Base-by-base conservation (phyloP, 2,329 filamentous ascomycete genomes). In the Fusarium nanum region DNA sequence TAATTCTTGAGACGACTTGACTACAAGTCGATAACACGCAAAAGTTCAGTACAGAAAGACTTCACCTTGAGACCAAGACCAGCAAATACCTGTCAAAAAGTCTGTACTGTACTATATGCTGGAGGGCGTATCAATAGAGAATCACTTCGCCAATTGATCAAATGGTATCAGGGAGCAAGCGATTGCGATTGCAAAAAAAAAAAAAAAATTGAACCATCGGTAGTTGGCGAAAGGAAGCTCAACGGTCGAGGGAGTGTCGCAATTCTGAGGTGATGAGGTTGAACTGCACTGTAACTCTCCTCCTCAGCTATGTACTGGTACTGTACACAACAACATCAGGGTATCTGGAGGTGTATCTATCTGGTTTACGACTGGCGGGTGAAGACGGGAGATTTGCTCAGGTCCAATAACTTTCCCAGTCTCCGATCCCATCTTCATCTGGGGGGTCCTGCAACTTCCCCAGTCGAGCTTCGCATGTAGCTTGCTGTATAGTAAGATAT, bases 41-140 rank as follows among this genome's bases (percentile, higher is more conserved):
- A 66, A 66, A 16, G 54, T 46, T n/a, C 22, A 28, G 42, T 45
- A 45, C 11, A 50, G 42, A 37, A 37, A 37, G 34, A 37, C 34
- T n/a, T 37, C 10, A n/a, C 10, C 18, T n/a, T 37, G 18, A 59
- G 23, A 18, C 6, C 32, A 34, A 46, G 56, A 37, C 28, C 45
- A 28, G 30, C 16, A 34, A 30, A 49, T 55, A 47, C 40, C 58
- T 28, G 52, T 34, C 53, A 63, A 34, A 68, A 70, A 71, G 63
- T 68, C 47, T 57, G 50, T 71, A 47, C 56, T 62, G 32, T 37
- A n/a, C 34, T 37, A 11, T n/a, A 55, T 50, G 44, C 11, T 56
- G 41, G 54, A 47, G 60, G 67, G 68, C 63, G 67, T 70, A 56
- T 22, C 37, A 44, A 22, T 63, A 68, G 30, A 59, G 54, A 63